A percentile compares a stretch with the other conserved stretches of the same genome.
Conservation (phyloP, 768 basidiomycete genomes). For the Hortiboletus campestris region DNA sequence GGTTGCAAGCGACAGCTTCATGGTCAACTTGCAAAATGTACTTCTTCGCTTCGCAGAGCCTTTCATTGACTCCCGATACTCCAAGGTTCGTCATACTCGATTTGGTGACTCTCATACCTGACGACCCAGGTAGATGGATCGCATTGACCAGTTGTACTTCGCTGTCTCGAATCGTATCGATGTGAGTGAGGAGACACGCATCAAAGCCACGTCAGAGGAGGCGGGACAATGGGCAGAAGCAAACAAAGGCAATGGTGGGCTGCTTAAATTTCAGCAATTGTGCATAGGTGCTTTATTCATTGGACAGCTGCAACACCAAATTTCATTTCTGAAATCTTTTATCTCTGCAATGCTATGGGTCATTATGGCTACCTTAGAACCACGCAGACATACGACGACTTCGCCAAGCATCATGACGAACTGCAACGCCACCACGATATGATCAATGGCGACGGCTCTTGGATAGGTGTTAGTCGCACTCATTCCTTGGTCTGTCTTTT, state of each 20-base stretch:
- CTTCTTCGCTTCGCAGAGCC: constrained; percentile 87
- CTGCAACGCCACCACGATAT: constrained; percentile 74
- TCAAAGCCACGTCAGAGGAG: constrained; percentile 90
- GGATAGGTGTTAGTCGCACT: constrained; percentile 66
- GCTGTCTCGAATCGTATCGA: constrained; percentile 70
- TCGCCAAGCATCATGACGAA: constrained; percentile 74
- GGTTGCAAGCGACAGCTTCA: constrained; percentile 88
- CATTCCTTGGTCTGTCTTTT: background rate
- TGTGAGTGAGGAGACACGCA: constrained; percentile 86
- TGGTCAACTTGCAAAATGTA: constrained; percentile 86
- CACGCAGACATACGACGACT: constrained; percentile 70
- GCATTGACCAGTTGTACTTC: constrained; percentile 84
- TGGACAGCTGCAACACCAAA: constrained; percentile 64
- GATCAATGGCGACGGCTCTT: constrained; percentile 72
- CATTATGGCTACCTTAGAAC: constrained; percentile 88
- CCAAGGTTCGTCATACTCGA: constrained; percentile 56
- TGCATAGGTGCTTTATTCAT: background rate
- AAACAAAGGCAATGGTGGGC: constrained; percentile 47
- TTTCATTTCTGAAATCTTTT: constrained; percentile 96
- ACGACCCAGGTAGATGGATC: constrained; percentile 64
- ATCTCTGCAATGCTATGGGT: constrained; percentile 79
- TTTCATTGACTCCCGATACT: constrained; percentile 88
- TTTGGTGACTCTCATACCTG: background rate
- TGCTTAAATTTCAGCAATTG: background rate
- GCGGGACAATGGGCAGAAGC: constrained; percentile 67